Percentiles rank a stretch among this genome's conserved stretches.
These are phyloP conservation scores for Schizosaccharomyces lindneri DNA, from an alignment of 805 yeast species.

Conservation along the genomic window DNA sequence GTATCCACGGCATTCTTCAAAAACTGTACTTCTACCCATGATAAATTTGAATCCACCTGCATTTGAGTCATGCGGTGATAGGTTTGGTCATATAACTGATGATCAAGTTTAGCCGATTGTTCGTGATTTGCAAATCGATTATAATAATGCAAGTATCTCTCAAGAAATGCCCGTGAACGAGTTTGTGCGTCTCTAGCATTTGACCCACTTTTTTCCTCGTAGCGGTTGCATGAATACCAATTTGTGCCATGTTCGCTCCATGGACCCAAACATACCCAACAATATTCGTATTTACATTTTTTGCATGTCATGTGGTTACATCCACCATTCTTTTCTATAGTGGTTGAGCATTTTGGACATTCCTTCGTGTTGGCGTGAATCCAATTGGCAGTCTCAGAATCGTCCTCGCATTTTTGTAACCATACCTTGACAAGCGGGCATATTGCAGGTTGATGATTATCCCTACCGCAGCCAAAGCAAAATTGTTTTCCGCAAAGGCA, in stretches of 20 bases:
- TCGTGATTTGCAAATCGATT: constrained; percentile 54
- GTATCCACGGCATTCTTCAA: constrained; percentile 45
- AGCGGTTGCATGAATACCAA: constrained; percentile 45
- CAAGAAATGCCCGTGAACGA: constrained; percentile 24
- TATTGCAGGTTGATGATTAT: constrained; percentile 66
- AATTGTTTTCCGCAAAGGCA: constrained; percentile 48
- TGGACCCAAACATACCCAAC: constrained; percentile 71
- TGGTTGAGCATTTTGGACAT: constrained; percentile 59
- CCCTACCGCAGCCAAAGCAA: constrained; percentile 52
- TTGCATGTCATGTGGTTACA: constrained; percentile 89
- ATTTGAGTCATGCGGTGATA: constrained; percentile 36
- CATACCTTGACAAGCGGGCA: constrained; percentile 45
- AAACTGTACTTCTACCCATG: constrained; percentile 78
- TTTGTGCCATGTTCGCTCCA: constrained; percentile 49
- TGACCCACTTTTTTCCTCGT: constrained; percentile 20
- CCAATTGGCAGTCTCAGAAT: constrained; percentile 76
- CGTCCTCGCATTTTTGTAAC: constrained; percentile 61
- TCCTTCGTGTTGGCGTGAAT: constrained; percentile 57
- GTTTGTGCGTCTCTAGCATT: constrained; percentile 19
- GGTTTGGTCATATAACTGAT: constrained; percentile 33
- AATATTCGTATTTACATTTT: constrained; percentile 54
- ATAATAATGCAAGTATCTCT: constrained; percentile 51
- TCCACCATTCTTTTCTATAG: constrained; percentile 85
- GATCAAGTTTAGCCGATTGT: constrained; percentile 48
- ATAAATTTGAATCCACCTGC: constrained; percentile 37